These are phyloP conservation scores for Nakaseomyces bracarensis DNA, from an alignment of 1,139 yeast genomes.

Conservation along the genomic window DNA sequence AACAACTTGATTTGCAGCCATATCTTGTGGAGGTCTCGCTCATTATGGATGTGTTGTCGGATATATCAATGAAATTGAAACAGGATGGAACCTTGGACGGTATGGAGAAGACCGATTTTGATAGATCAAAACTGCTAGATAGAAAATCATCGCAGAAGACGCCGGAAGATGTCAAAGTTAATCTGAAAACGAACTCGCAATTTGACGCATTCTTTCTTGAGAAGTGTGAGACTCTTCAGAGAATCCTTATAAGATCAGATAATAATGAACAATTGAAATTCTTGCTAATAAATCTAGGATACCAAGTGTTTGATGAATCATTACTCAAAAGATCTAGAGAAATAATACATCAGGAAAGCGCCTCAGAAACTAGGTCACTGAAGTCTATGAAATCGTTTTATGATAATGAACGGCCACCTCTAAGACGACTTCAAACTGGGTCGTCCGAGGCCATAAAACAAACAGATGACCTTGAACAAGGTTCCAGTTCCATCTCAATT, in stretches of 20 bases:
- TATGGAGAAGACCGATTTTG: not conserved
- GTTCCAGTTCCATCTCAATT: conserved; percentile 1
- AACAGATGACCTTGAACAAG: conserved; percentile 2
- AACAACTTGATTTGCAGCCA: conserved; percentile 55
- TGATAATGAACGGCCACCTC: conserved; percentile 3
- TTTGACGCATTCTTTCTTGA: conserved; percentile 34
- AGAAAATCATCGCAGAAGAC: not conserved
- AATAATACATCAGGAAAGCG: conserved; percentile 5
- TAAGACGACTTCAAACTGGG: not conserved
- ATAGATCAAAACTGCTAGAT: not conserved
- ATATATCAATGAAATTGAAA: conserved; percentile 12
- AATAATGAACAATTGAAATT: conserved; percentile 39
- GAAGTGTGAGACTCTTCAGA: conserved; percentile 30
- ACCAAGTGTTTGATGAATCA: conserved; percentile 26
- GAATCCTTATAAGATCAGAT: conserved; percentile 40
- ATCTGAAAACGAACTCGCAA: conserved; percentile 1
- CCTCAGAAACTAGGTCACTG: conserved; percentile 10
- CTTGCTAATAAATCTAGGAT: conserved; percentile 28
- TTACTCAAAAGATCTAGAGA: conserved; percentile 22
- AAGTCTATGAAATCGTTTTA: conserved; percentile 17
- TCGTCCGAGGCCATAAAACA: not conserved
- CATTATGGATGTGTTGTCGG: conserved; percentile 44
- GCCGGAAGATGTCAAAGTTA: not conserved
- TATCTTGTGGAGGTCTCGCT: conserved; percentile 56
- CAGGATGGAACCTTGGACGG: not conserved